Base-by-base conservation (phyloP, 2,329 filamentous ascomycete genomes). In the Venturia nashicola region DNA sequence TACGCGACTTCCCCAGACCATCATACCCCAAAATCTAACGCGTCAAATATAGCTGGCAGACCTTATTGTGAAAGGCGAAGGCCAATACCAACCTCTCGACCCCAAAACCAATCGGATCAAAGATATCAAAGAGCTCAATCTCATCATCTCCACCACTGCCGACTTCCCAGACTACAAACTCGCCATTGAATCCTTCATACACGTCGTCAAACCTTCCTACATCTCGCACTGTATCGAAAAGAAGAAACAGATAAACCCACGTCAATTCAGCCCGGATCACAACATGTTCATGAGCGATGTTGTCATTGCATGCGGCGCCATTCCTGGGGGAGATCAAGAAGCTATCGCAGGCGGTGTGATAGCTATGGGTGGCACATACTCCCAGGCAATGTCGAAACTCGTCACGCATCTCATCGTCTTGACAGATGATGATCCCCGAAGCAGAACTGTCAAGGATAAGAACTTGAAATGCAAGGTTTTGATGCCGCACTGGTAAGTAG, bases 331-430 rank as follows among this genome's bases (percentile, higher is more conserved):
- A 43, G 94, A 99, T 74, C 90, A 91, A 72, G 93, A 97, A 76
- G 90, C 91, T 12, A 97, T 99, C 64, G 85, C 90, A 46, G 94
- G 92, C 12, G 93, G 91, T 0, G 90, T 93, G 2, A 78, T 96
- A 70, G 93, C 94, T 0, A 86, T 97, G 76, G 94, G 94, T 27
- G 94, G 94, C 18, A 83, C 90, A 69, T 90, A 92, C 71, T 87
- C 86, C 27, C 83, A 85, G 61, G 82, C 84, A 62, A 77, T 96
- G 57, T 87, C 86, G 5, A 88, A 85, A 65, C 74, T 87, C 67
- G 90, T 90, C 9, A 97, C 94, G 2, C 94, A 99, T 74, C 83
- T 99, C 63, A 93, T 96, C 66, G 90, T 93, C 5, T 78, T 96
- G 66, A 85, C 84, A 5, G 80, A 88, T 73, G 86, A 92, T 42